phyloP scores from a whole-genome alignment of 2,329 filamentous ascomycete genomes.

The Macrophomina tecta region DNA sequence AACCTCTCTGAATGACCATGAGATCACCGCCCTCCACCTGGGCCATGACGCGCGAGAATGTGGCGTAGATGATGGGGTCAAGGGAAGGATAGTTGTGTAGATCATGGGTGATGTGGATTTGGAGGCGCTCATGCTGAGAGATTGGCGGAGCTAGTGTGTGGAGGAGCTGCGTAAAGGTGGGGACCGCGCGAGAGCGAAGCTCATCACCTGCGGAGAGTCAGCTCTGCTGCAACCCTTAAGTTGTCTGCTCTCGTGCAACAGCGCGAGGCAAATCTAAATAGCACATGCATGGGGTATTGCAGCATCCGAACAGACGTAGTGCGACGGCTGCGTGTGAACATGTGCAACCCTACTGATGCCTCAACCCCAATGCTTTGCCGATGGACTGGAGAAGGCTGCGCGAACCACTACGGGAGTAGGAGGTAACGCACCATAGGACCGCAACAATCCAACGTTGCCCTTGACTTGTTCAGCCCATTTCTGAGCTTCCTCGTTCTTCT shows the following conservation, averaged over 20 bases:
- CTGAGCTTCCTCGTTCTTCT: conserved; percentile 94
- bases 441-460: conserved; percentile 78
- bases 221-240: background rate
- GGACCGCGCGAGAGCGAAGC: conserved; percentile 71
- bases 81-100: conserved; percentile 92
- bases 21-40: conserved; percentile 97
- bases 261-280: background rate
- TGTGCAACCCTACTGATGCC: background rate
- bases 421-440: conserved; percentile 69
- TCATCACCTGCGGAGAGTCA: conserved; percentile 71
- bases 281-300: background rate
- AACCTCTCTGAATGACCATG: conserved; percentile 90
- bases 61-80: conserved; percentile 87
- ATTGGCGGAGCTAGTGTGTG: conserved; percentile 96
- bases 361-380: background rate
- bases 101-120: conserved; percentile 97
- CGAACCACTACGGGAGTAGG: conserved; percentile 29
- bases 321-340: background rate
- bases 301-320: background rate
- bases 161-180: conserved; percentile 92
- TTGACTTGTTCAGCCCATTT: conserved; percentile 94
- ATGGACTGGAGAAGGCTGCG: too few relatives aligned
- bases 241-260: too few relatives aligned
- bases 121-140: conserved; percentile 92
- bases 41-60: conserved; percentile 96